A percentile compares a stretch with the other conserved stretches of the same genome.
Conservation (phyloP, 495 filamentous ascomycete genomes). For the Trichoderma virens region DNA sequence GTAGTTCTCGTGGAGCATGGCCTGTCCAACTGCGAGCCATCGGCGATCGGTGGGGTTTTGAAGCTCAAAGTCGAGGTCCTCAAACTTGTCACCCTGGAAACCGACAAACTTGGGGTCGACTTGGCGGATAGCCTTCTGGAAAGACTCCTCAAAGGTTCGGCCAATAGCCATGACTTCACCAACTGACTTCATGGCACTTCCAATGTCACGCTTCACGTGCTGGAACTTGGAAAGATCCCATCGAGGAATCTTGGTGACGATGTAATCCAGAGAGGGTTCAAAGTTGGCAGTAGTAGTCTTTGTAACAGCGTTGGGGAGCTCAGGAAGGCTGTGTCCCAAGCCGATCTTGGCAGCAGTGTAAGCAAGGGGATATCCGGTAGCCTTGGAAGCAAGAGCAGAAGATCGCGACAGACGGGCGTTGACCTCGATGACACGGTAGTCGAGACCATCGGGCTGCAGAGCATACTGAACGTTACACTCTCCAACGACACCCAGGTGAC, state of each 20-base stretch:
- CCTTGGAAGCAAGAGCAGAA: slow-evolving; percentile 93
- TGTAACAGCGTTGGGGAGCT: slow-evolving; percentile 93
- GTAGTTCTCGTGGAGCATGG: slow-evolving; percentile 95
- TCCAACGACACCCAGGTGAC: slow-evolving; percentile 90
- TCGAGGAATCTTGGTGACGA: slow-evolving; percentile 95
- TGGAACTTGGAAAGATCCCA: slow-evolving; percentile 99
- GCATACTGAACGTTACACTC: slow-evolving; percentile 99
- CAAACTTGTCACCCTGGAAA: slow-evolving; percentile 93
- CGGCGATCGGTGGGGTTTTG: slow-evolving; percentile 88
- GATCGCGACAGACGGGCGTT: slow-evolving; percentile 96
- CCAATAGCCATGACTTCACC: slow-evolving; percentile 99
- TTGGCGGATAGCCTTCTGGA: slow-evolving; percentile 95
- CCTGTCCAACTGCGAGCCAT: slow-evolving; percentile 95
- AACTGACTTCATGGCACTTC: slow-evolving; percentile 96
- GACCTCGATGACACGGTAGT: slow-evolving; percentile 97
- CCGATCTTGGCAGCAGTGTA: slow-evolving; percentile 97
- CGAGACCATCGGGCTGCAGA: slow-evolving; percentile 84
- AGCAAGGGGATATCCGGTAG: slow-evolving; percentile 92
- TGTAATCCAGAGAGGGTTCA: slow-evolving; percentile 92
- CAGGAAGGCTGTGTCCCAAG: slow-evolving; percentile 85
- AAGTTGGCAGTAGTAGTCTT: slow-evolving; percentile 99
- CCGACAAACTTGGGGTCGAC: slow-evolving; percentile 87
- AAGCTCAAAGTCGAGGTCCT: slow-evolving; percentile 83
- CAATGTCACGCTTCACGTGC: slow-evolving; percentile 95
- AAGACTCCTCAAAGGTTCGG: slow-evolving; percentile 96